phyloP scores from a whole-genome alignment of 2,329 filamentous ascomycete genomes.

The Sclerotinia minor region DNA sequence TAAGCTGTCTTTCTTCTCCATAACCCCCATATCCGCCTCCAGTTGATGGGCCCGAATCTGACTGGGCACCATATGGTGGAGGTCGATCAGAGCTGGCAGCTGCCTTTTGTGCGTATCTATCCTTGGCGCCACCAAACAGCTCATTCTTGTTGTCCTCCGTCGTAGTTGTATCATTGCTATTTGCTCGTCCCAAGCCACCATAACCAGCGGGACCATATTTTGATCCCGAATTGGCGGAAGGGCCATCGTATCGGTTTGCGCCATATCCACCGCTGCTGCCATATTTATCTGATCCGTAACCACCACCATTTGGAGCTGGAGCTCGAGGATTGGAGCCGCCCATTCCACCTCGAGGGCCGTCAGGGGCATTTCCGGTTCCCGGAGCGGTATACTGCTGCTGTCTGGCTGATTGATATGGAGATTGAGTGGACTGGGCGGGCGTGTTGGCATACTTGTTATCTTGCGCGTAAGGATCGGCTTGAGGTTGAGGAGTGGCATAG shows the following conservation, averaged over 20 bases:
- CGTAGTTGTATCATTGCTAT: constrained; percentile 45
- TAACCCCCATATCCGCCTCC: constrained; percentile 51
- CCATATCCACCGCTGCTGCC: constrained; percentile 55
- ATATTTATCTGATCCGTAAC: constrained; percentile 57
- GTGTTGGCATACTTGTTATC: constrained; percentile 55
- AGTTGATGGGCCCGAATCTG: constrained; percentile 28
- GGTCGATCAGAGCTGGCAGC: constrained; percentile 35
- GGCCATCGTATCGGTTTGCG: constrained; percentile 53
- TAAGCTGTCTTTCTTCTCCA: constrained; percentile 73
- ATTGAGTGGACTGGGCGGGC: constrained; percentile 41
- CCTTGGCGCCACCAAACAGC: constrained; percentile 53
- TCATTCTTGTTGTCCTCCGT: constrained; percentile 60
- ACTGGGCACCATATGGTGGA: constrained; percentile 36
- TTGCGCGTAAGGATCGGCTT: constrained; percentile 59
- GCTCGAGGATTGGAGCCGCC: constrained; percentile 28
- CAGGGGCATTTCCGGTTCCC: constrained; percentile 32
- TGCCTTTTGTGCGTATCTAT: constrained; percentile 39
- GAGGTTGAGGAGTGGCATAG: constrained; percentile 39
- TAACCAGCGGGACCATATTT: constrained; percentile 58
- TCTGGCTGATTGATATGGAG: constrained; percentile 35
- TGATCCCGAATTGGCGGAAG: constrained; percentile 41
- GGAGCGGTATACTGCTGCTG: constrained; percentile 36
- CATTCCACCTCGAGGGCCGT: constrained; percentile 32
- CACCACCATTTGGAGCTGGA: constrained; percentile 42
- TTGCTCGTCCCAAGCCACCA: constrained; percentile 56